phyloP scores from a whole-genome alignment of 352 stramenopile genomes.

The Globisporangium camurandrum region DNA sequence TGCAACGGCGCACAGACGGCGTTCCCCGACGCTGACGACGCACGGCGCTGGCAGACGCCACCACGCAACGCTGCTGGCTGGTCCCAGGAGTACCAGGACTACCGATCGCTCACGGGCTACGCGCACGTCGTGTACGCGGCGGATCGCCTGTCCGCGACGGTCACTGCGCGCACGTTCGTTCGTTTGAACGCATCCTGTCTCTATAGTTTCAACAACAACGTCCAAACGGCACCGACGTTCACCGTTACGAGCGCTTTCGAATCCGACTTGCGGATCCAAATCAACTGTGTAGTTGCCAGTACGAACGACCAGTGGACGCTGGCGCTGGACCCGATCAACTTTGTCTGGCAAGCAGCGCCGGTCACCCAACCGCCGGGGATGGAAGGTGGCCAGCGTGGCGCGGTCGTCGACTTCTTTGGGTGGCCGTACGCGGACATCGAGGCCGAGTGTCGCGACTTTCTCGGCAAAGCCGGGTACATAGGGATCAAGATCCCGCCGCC shows the following conservation, averaged over 20 bases:
- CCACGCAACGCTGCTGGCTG: conserved; percentile 25
- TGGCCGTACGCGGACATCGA: conserved; percentile 63
- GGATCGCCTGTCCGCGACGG: conserved; percentile 22
- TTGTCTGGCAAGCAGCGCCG: conserved; percentile 40
- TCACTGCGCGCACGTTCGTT: conserved; percentile 28
- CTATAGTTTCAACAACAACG: conserved; percentile 32
- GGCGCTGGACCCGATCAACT: conserved; percentile 51
- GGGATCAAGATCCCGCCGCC: conserved; percentile 64
- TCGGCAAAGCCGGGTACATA: conserved; percentile 61
- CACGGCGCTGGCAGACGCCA: conserved; percentile 40
- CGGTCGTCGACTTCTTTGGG: conserved; percentile 63
- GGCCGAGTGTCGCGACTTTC: conserved; percentile 45
- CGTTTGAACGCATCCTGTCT: conserved; percentile 19
- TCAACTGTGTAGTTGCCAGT: conserved; percentile 15
- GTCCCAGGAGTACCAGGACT: conserved; percentile 33
- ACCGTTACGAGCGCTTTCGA: conserved; percentile 17
- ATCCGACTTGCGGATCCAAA: conserved; percentile 25
- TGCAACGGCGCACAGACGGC: conserved; percentile 17
- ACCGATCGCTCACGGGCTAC: conserved; percentile 33
- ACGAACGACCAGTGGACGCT: conserved; percentile 22
- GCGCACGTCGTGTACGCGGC: conserved; percentile 32
- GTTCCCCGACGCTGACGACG: conserved; percentile 16
- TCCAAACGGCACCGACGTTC: conserved; percentile 14
- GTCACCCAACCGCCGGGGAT: conserved; percentile 25
- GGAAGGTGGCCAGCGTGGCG: conserved; percentile 42